Evolutionary conservation across 176 grass and related monocot genomes (phyloP).

Genomic region (Luzula sylvatica): DNA sequence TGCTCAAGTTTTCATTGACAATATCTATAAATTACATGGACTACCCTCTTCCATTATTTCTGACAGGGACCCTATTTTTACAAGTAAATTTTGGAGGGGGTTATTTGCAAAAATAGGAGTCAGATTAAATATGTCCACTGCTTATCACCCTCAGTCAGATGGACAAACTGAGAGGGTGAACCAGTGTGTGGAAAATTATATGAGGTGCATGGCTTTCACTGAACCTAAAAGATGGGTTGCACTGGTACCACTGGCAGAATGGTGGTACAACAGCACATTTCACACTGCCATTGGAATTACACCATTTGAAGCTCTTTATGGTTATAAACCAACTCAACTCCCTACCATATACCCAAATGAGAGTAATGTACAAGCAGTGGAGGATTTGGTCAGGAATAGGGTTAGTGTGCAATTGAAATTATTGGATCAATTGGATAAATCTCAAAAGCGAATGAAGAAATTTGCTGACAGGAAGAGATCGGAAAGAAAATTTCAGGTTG

Average conservation of each 20-base stretch:
- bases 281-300: background rate
- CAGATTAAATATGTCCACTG: background rate
- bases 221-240: background rate
- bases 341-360: no score
- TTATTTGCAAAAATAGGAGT: background rate
- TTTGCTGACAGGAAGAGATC: background rate
- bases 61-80: conserved; percentile 11
- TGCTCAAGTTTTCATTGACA: background rate
- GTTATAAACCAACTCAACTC: background rate
- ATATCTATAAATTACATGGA: background rate
- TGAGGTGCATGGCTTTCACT: background rate
- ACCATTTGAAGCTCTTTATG: background rate
- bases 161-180: background rate
- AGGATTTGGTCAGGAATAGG: background rate
- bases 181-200: background rate
- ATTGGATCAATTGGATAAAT: background rate
- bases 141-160: conserved; percentile 14
- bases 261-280: background rate
- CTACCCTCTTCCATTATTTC: background rate
- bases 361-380: background rate
- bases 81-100: conserved; percentile 1
- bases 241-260: background rate
- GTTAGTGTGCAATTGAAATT: no score
- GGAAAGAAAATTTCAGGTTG: background rate
- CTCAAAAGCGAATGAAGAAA: background rate